These are phyloP conservation scores for Rhytidiadelphus loreus DNA, from an alignment of 225 moss, liverwort and hornwort genomes.

Conservation along the genomic window DNA sequence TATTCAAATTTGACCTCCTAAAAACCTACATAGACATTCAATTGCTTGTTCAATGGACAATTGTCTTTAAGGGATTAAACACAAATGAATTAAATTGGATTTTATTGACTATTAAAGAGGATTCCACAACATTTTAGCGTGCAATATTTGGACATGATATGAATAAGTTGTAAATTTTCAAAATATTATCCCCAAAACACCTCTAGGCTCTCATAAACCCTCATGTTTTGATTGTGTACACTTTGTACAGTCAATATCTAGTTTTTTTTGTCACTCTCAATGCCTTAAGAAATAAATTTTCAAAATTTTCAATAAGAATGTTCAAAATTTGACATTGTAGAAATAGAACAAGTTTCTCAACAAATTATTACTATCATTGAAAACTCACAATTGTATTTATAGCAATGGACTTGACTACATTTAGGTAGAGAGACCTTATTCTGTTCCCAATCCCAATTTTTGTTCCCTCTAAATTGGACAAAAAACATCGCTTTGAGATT, in stretches of 20 bases:
- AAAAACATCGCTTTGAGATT: neutral
- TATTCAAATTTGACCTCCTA: neutral
- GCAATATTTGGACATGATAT: accelerated
- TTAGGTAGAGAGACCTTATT: neutral
- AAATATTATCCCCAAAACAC: neutral
- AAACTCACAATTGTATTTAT: neutral
- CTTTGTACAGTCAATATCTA: neutral
- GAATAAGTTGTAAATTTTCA: neutral
- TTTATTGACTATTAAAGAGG: neutral
- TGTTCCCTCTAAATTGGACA: neutral
- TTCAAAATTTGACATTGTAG: neutral
- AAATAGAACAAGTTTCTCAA: neutral
- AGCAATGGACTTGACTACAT: neutral
- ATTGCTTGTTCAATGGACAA: no score
- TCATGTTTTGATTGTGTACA: neutral
- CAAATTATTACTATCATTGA: neutral
- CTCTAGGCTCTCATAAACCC: neutral
- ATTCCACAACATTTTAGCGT: neutral
- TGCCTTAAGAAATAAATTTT: neutral
- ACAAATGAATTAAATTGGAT: neutral
- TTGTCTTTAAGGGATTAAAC: neutral
- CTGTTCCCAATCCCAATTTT: accelerated
- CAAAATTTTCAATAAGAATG: neutral
- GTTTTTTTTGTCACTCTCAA: neutral
- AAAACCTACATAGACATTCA: no score